Percentiles rank a stretch among this genome's conserved stretches.
Evolutionary conservation across 2,329 filamentous ascomycete species (phyloP).

Genomic region (Stromatinia cepivora): DNA sequence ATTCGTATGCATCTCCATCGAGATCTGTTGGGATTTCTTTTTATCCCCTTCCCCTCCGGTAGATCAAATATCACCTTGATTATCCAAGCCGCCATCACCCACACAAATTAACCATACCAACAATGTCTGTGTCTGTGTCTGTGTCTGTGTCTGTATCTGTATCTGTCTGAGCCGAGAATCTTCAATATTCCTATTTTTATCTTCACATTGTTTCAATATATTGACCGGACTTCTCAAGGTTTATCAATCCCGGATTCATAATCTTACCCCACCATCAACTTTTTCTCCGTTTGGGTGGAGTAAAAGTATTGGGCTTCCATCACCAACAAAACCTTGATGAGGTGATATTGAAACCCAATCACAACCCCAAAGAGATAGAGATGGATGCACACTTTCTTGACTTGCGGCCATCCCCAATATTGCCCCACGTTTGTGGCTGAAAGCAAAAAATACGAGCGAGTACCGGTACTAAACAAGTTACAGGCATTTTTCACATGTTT

Average conservation of each 20-base stretch:
- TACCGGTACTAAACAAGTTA: background rate
- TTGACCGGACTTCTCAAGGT: background rate
- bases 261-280: background rate
- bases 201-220: background rate
- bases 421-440: slow-evolving; percentile 1
- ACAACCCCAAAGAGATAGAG: background rate
- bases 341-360: slow-evolving; percentile 19
- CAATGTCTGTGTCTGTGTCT: too few relatives aligned
- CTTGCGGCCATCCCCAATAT: background rate
- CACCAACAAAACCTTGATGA: slow-evolving; percentile 12
- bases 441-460: background rate
- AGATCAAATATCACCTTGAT: slow-evolving; percentile 5
- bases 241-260: background rate
- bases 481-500: slow-evolving; percentile 11
- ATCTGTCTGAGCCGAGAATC: too few relatives aligned
- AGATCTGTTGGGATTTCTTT: slow-evolving; percentile 21
- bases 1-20: slow-evolving; percentile 15
- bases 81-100: background rate
- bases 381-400: background rate
- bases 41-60: background rate
- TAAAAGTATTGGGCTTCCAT: background rate
- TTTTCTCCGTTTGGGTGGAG: background rate
- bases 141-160: too few relatives aligned
- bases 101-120: background rate
- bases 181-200: background rate